Evolutionary conservation across 441 rosid genomes (phyloP).

Genomic region (Populus trichocarpa): DNA sequence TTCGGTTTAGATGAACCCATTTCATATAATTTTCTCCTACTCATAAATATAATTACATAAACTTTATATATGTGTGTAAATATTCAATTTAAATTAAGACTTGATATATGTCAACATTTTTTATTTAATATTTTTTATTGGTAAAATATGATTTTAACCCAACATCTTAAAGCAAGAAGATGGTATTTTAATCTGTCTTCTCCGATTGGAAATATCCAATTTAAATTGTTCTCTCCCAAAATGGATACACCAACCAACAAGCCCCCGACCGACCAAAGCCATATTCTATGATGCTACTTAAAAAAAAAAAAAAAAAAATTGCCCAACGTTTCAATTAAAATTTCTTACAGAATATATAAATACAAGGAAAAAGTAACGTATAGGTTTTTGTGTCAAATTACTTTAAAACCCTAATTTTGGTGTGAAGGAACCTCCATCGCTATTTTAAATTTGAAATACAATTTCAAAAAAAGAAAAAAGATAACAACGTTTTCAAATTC

Average conservation of each 20-base stretch:
- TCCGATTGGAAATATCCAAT: not conserved
- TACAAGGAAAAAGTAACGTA: not conserved
- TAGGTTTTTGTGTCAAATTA: not conserved
- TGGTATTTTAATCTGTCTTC: too few relatives aligned
- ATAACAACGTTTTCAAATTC: not conserved
- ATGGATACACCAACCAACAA: not conserved
- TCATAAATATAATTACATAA: too few relatives aligned
- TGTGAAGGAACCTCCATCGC: not conserved
- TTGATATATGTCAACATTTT: too few relatives aligned
- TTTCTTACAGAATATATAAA: not conserved
- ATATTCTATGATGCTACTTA: not conserved
- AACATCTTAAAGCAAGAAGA: too few relatives aligned
- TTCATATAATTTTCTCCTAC: too few relatives aligned
- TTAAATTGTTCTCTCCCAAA: not conserved
- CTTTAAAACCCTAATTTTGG: not conserved
- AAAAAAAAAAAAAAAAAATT: too few relatives aligned
- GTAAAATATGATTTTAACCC: too few relatives aligned
- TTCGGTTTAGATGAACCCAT: too few relatives aligned
- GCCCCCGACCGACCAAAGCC: not conserved
- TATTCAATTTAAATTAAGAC: too few relatives aligned
- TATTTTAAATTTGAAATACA: not conserved
- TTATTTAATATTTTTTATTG: too few relatives aligned
- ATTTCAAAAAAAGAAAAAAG: not conserved
- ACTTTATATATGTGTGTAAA: too few relatives aligned
- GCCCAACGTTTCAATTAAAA: too few relatives aligned